These are phyloP conservation scores for Phoma sp. DNA, from an alignment of 2,329 filamentous ascomycete genomes.

Conservation along the genomic window DNA sequence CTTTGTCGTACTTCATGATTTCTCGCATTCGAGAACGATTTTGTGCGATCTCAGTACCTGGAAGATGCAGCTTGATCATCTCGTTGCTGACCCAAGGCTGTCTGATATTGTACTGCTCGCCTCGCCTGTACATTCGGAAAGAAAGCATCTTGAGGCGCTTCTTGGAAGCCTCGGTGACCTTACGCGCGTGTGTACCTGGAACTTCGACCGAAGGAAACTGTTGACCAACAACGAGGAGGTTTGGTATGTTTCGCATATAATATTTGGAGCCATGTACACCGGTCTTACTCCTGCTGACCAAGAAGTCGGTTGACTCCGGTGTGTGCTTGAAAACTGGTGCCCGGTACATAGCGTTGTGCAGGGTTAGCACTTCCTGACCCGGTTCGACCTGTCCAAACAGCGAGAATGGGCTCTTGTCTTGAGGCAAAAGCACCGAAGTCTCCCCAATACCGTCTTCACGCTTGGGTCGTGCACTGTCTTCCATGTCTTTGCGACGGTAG, in stretches of 20 bases:
- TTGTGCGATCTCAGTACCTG: constrained; percentile 91
- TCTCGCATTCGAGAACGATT: constrained; percentile 97
- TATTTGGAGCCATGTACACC: constrained; percentile 78
- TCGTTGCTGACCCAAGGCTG: constrained; percentile 81
- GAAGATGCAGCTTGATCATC: constrained; percentile 72
- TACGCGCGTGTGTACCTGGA: constrained; percentile 89
- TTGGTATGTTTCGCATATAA: constrained; percentile 87
- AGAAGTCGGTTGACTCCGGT: constrained; percentile 79
- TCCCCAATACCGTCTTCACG: constrained; percentile 76
- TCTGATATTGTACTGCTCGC: constrained; percentile 69
- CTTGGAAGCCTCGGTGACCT: constrained; percentile 96
- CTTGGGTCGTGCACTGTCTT: constrained; percentile 78
- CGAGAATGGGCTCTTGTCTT: constrained; percentile 95
- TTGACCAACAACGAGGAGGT: constrained; percentile 89
- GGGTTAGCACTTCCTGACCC: constrained; percentile 85
- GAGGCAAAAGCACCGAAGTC: constrained; percentile 82
- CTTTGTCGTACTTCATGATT: constrained; percentile 89
- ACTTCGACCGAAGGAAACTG: constrained; percentile 91
- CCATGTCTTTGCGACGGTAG: constrained; percentile 80
- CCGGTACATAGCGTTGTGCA: constrained; percentile 95
- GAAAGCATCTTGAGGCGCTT: constrained; percentile 96
- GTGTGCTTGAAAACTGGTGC: constrained; percentile 91
- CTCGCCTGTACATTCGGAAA: constrained; percentile 84
- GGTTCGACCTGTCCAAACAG: constrained; percentile 93
- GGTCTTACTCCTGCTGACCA: constrained; percentile 82